Evolutionary conservation across 2,329 filamentous ascomycete species (phyloP).

Genomic region (Cladosporium oxysporum): DNA sequence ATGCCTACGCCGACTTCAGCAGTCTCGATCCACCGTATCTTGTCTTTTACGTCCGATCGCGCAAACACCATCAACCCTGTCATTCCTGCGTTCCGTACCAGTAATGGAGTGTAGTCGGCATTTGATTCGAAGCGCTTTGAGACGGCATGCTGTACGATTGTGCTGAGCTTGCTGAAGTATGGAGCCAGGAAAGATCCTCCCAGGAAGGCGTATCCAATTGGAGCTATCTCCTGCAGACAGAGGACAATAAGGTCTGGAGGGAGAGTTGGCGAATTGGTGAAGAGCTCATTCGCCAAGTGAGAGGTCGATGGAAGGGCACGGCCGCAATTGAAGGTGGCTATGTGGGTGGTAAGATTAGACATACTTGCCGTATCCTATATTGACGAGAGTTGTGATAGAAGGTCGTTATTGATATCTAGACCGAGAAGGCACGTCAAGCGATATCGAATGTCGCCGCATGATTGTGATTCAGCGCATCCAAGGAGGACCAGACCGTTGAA

Average conservation of each 20-base stretch:
- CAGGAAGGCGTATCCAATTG: slow-evolving; percentile 80
- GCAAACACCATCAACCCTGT: slow-evolving; percentile 87
- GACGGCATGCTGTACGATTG: slow-evolving; percentile 50
- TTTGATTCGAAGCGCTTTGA: slow-evolving; percentile 61
- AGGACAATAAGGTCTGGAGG: slow-evolving; percentile 68
- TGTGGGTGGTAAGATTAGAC: slow-evolving; percentile 65
- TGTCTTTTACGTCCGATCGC: slow-evolving; percentile 57
- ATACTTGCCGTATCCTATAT: slow-evolving; percentile 21
- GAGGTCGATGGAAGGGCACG: slow-evolving; percentile 68
- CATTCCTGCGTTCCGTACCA: slow-evolving; percentile 78
- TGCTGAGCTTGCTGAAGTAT: slow-evolving; percentile 73
- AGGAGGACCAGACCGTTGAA: background rate
- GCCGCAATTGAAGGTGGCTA: slow-evolving; percentile 89
- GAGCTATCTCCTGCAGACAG: slow-evolving; percentile 84
- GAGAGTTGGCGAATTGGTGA: slow-evolving; percentile 45
- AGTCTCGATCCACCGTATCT: slow-evolving; percentile 68
- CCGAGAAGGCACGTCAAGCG: background rate
- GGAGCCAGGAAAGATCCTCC: slow-evolving; percentile 76
- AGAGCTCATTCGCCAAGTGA: slow-evolving; percentile 66
- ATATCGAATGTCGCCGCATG: background rate
- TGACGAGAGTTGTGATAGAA: background rate
- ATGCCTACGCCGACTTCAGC: slow-evolving; percentile 83
- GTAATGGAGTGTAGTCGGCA: slow-evolving; percentile 67
- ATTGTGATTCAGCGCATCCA: background rate
- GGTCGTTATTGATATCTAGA: background rate